A percentile compares a stretch with the other conserved stretches of the same genome.
Conservation (phyloP, 176 grass and related monocot genomes). For the Oryza australiensis region DNA sequence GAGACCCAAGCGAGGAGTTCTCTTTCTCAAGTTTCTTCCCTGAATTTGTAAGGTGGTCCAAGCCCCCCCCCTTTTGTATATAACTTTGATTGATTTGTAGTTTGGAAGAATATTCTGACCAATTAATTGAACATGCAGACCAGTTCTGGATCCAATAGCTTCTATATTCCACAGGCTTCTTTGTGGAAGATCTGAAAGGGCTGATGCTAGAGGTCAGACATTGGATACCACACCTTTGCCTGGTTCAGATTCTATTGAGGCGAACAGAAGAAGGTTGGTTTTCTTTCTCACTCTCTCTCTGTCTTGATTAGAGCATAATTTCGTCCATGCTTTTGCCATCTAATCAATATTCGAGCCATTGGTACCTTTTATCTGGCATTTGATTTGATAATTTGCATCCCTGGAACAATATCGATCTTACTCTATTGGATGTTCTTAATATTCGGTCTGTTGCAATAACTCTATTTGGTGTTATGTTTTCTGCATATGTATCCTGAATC, state of each 20-base stretch:
- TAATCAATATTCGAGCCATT: not conserved
- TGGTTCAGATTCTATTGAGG: constrained; percentile 85
- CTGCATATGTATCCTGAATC: constrained; percentile 1
- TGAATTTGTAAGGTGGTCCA: constrained; percentile 70
- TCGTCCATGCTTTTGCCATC: not conserved
- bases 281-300: constrained; percentile 6
- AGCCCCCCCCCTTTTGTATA: constrained; percentile 12
- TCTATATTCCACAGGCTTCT: constrained; percentile 79
- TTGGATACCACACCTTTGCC: constrained; percentile 71
- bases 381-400: constrained; percentile 8
- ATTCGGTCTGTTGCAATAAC: not conserved
- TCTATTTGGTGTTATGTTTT: not conserved
- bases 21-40: constrained; percentile 97
- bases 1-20: constrained; percentile 96
- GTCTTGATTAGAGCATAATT: constrained; percentile 1
- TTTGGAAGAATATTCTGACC: constrained; percentile 11
- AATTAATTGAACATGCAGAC: constrained; percentile 47
- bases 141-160: constrained; percentile 79
- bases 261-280: constrained; percentile 82
- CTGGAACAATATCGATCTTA: not conserved
- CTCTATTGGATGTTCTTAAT: constrained; percentile 13
- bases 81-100: constrained; percentile 5
- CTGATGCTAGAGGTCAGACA: constrained; percentile 57
- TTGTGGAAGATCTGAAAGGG: constrained; percentile 82
- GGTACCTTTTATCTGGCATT: not conserved